Percentiles rank a stretch among this genome's conserved stretches.
Evolutionary conservation across 306 rosid genomes (phyloP).

Genomic region (Pyrus pyrifolia): DNA sequence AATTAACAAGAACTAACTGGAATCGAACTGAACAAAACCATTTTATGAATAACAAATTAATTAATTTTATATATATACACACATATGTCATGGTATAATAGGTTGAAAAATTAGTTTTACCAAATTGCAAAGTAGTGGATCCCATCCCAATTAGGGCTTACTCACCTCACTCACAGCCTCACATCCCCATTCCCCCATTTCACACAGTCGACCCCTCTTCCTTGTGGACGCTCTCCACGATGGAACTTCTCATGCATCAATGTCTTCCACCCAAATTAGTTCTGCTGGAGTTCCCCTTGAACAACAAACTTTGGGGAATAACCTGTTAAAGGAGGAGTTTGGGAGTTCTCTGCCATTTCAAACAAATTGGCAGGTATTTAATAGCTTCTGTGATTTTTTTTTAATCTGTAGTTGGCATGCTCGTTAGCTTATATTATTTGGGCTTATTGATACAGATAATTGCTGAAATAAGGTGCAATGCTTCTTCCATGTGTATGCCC

Average conservation of each 20-base stretch:
- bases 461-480: neutral
- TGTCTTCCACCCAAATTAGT: conserved; percentile 35
- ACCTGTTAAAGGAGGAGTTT: conserved; percentile 27
- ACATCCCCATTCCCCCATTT: too few relatives aligned
- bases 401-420: neutral
- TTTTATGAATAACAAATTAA: too few relatives aligned
- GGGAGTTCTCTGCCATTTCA: conserved; percentile 39
- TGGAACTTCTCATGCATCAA: conserved; percentile 48
- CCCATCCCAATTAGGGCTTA: too few relatives aligned
- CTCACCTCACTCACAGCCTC: too few relatives aligned
- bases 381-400: neutral
- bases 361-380: conserved; percentile 69
- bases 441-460: neutral
- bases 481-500: neutral
- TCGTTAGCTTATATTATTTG: neutral
- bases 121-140: too few relatives aligned
- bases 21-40: too few relatives aligned
- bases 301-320: conserved; percentile 34
- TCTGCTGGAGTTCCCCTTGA: conserved; percentile 37
- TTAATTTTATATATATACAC: too few relatives aligned
- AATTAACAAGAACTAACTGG: too few relatives aligned
- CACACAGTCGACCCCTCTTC: too few relatives aligned
- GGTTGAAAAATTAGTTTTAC: too few relatives aligned
- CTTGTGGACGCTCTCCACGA: neutral
- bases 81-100: too few relatives aligned